phyloP scores from a whole-genome alignment of 2,329 filamentous ascomycete species.

The Neophaeococcomyces aloes region DNA sequence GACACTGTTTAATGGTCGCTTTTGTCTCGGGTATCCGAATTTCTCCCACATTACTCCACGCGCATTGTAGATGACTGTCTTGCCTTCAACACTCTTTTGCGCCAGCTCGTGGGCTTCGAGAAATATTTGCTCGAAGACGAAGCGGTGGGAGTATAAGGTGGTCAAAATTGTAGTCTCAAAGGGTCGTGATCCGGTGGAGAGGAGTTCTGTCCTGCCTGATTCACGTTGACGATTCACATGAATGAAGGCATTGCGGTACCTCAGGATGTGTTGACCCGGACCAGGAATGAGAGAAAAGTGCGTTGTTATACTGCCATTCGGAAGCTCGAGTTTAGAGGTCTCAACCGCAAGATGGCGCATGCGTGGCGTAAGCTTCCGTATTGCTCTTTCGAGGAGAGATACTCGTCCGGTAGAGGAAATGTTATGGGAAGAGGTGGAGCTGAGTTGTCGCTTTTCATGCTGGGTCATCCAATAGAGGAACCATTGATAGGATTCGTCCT shows the following conservation, averaged over 20 bases:
- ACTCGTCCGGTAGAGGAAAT: constrained; percentile 27
- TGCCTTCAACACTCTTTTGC: constrained; percentile 71
- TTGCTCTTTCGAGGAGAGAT: constrained; percentile 42
- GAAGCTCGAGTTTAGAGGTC: constrained; percentile 50
- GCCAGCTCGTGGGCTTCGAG: constrained; percentile 74
- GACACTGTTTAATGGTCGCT: constrained; percentile 79
- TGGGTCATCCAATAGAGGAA: constrained; percentile 88
- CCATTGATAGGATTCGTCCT: constrained; percentile 89
- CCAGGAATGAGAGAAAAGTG: constrained; percentile 85
- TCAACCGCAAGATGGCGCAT: constrained; percentile 56
- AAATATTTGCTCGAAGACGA: constrained; percentile 85
- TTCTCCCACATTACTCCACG: constrained; percentile 74
- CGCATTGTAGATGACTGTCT: constrained; percentile 82
- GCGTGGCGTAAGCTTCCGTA: constrained; percentile 48
- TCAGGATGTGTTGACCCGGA: constrained; percentile 77
- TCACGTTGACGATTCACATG: constrained; percentile 79
- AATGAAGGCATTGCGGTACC: constrained; percentile 78
- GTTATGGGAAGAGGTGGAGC: constrained; percentile 26
- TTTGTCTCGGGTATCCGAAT: constrained; percentile 74
- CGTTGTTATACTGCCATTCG: constrained; percentile 61
- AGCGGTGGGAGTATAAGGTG: constrained; percentile 76
- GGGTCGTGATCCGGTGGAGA: constrained; percentile 68
- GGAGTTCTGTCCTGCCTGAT: constrained; percentile 41
- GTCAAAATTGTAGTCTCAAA: constrained; percentile 92
- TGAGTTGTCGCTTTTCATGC: constrained; percentile 57